Evolutionary conservation across 495 filamentous ascomycete genomes (phyloP).

Genomic region (Clohesyomyces aquaticus): DNA sequence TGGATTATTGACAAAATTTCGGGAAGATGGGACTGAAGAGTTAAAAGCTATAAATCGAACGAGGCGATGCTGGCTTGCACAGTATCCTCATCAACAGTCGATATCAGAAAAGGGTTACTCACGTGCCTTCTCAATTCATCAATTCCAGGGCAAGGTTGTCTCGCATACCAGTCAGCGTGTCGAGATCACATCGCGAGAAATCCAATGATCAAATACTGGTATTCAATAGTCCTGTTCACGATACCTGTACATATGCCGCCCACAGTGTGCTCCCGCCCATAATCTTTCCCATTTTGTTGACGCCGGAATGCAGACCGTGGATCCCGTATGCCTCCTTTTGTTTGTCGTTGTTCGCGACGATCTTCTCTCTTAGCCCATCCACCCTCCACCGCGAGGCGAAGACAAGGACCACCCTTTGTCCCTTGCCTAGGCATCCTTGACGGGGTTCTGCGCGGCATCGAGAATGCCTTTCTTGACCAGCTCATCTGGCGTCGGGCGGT

Average conservation of each 20-base stretch:
- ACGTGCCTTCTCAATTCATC: too few relatives aligned
- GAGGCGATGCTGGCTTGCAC: not conserved
- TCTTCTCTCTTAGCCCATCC: too few relatives aligned
- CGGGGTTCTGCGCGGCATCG: constrained; percentile 39
- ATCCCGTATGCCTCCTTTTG: constrained; percentile 7
- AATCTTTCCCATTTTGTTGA: not conserved
- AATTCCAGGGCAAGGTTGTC: too few relatives aligned
- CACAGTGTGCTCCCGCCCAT: not conserved
- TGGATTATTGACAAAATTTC: constrained; percentile 36
- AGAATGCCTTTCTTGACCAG: constrained; percentile 76
- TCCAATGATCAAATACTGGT: not conserved
- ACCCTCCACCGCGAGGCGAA: not conserved
- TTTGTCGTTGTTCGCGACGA: not conserved
- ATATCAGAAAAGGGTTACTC: too few relatives aligned
- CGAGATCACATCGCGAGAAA: not conserved
- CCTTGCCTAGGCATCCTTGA: constrained; percentile 21
- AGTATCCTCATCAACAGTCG: too few relatives aligned
- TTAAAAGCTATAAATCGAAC: not conserved
- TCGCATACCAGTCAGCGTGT: too few relatives aligned
- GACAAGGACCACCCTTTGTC: not conserved
- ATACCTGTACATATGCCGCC: constrained; percentile 3
- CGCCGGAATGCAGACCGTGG: not conserved
- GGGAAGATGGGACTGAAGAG: constrained; percentile 29
- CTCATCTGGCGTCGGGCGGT: constrained; percentile 73
- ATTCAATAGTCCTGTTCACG: constrained; percentile 8